Evolutionary conservation across 2,329 filamentous ascomycete genomes (phyloP), one percentile per base, ranked within the genome.

Genomic region (Exophiala aquamarina): DNA sequence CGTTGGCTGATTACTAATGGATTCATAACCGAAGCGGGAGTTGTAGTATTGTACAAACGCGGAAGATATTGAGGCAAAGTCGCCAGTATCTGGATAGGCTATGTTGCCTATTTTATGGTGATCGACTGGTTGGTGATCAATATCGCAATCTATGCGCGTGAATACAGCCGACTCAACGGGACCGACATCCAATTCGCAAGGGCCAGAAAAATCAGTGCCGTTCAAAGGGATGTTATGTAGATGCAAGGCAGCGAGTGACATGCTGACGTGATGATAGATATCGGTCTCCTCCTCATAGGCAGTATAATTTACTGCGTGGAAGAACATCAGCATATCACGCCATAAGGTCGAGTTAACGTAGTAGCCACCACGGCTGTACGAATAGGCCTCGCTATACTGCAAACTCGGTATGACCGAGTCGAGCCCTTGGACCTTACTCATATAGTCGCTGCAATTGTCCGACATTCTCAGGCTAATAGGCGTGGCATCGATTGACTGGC

Each of bases 351-450:
- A 17, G n/a, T 19, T 14, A 23, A 18, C 29, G n/a, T 15, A 8
- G 18, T 17, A 29, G 18, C 32, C 11, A 18, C 21, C 26, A 7
- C 19, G 14, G 9, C 11, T 5, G 23, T 29, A 14, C 14, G 17
- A 32, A 10, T 32, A 20, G 2, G 5, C 10, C 10, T 13, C 15
- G 7, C 18, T 33, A 20, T 45, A 26, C 6, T 31, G 19, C 26
- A 47, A 28, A 8, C 39, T 20, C 26, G 48, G 44, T 11, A 51
- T n/a, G n/a, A n/a, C n/a, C n/a, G n/a, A 13, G 37, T 40, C 28
- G 13, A 19, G 20, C 17, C 35, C 15, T 26, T 26, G 15, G 21
- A 34, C 7, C 3, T n/a, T n/a, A n/a, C n/a, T n/a, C n/a, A n/a
- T n/a, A n/a, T n/a, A n/a, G n/a, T 31, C 28, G 31, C 38, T 48